These are phyloP conservation scores for Epichloe bromicola DNA, from an alignment of 2,329 filamentous ascomycete species.

Conservation along the genomic window DNA sequence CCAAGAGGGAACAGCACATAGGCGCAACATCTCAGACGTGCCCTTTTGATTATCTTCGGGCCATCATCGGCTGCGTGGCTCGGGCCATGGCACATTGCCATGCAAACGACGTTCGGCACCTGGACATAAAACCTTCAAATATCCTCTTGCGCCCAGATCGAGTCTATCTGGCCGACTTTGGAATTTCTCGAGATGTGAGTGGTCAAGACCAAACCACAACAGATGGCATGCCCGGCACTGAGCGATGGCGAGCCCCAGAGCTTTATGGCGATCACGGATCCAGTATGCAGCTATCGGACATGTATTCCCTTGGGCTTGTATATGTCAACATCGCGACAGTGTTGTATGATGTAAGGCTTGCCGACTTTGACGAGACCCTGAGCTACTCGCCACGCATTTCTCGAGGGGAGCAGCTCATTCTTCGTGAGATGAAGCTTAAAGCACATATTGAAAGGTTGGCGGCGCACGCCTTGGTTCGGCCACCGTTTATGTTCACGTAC, in stretches of 20 bases:
- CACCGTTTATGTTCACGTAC: constrained; percentile 25
- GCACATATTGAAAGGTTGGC: constrained; percentile 22
- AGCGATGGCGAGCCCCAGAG: constrained; percentile 33
- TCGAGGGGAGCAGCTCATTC: constrained; percentile 19
- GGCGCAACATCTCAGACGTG: constrained; percentile 15
- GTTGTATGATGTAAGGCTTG: constrained; percentile 26
- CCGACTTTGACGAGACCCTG: constrained; percentile 26
- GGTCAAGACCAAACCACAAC: constrained; percentile 32
- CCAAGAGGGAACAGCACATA: constrained; percentile 9
- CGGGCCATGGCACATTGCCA: constrained; percentile 30
- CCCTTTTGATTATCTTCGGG: constrained; percentile 28
- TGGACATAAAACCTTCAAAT: constrained; percentile 35
- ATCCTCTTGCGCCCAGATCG: constrained; percentile 31
- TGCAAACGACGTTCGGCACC: constrained; percentile 28
- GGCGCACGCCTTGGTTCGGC: constrained; percentile 19
- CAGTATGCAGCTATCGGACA: constrained; percentile 34
- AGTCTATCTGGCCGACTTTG: constrained; percentile 37
- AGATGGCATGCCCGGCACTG: constrained; percentile 26
- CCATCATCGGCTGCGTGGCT: constrained; percentile 31
- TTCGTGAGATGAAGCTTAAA: constrained; percentile 22
- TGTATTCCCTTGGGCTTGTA: constrained; percentile 35
- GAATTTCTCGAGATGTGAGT: constrained; percentile 33
- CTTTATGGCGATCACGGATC: constrained; percentile 23
- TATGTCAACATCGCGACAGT: constrained; percentile 31
- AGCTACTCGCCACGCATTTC: constrained; percentile 15